Evolutionary conservation across 108 stramenopile genomes (phyloP).

Genomic region (Nannochloropsis salina): DNA sequence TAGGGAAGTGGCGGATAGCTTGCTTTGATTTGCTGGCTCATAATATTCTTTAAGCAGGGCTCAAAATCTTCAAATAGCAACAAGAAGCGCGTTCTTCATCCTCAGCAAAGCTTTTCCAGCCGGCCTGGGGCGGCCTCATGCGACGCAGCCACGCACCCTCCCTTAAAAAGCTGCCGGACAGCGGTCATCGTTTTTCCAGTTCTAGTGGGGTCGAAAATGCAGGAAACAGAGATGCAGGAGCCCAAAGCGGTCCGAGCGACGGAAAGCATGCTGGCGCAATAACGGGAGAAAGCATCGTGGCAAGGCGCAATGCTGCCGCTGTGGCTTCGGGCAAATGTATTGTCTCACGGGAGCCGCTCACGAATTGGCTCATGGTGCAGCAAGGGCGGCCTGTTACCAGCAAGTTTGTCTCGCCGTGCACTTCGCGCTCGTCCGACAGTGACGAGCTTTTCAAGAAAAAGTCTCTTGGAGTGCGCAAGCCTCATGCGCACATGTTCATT

Average conservation of each 20-base stretch:
- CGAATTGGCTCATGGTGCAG: slow-evolving; percentile 3
- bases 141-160: neutral
- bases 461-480: neutral
- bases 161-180: neutral
- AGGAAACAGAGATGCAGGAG: no score
- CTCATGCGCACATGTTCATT: neutral
- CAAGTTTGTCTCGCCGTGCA: slow-evolving; percentile 17
- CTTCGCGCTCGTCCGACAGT: neutral
- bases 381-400: neutral
- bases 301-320: neutral
- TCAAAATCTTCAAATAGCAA: no score
- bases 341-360: neutral
- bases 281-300: neutral
- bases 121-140: neutral
- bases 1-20: no score
- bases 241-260: no score
- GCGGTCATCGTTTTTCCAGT: no score
- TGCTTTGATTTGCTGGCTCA: no score
- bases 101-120: no score
- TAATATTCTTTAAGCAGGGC: no score
- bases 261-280: neutral
- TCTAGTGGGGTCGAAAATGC: no score
- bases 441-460: slow-evolving; percentile 9
- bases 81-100: no score
- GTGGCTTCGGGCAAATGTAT: neutral